Base-by-base conservation (phyloP, 331 rosid genomes). In the Dryas integrifolia region DNA sequence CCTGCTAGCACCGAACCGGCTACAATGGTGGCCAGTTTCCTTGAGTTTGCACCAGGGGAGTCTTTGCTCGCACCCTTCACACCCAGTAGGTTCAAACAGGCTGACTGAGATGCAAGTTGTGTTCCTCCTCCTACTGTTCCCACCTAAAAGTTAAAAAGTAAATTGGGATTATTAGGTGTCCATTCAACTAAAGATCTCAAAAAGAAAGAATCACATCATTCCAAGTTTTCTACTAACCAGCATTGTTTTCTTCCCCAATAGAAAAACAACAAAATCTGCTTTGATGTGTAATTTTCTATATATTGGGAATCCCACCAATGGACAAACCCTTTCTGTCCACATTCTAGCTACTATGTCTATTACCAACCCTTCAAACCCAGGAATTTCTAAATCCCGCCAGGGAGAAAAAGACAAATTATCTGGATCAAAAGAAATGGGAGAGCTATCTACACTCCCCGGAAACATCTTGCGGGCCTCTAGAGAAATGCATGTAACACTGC, bases 81-180 rank as follows among this genome's bases (percentile, higher is more conserved):
- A 2, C 88, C 92, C 6, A 87, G 83, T 74, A 89, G 56, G 75
- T 85, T 87, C 26, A 89, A 84, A 76, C 96, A 89, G 0, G 96
- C 96, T 38, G 96, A 82, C 18, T 89, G 90, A 6, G 92, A 89
- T 14, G 96, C 89, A 0, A 89, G 83, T 58, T 89, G 90, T 14
- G 96, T 89, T 14, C 92, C 96, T 56, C 92, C 96, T 46, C 96
- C 96, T 59, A 87, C 89, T 14, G 96, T 89, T 0, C 92, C 96
- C 58, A 89, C 96, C 96, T 87, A 83, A 75, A 73, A 26, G 60
- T 26, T 56, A 6, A 1, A 62, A 39, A 39, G 8, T 2, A 40
- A 52, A 40, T 26, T 26, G 62, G 2, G 0, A 5, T 57, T 13
- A 57, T 57, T 13, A 57, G 40, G 13, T 24, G 14, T 24, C 62